Evolutionary conservation across 73 alveolate species (phyloP).

Genomic region (Stentor coeruleus): DNA sequence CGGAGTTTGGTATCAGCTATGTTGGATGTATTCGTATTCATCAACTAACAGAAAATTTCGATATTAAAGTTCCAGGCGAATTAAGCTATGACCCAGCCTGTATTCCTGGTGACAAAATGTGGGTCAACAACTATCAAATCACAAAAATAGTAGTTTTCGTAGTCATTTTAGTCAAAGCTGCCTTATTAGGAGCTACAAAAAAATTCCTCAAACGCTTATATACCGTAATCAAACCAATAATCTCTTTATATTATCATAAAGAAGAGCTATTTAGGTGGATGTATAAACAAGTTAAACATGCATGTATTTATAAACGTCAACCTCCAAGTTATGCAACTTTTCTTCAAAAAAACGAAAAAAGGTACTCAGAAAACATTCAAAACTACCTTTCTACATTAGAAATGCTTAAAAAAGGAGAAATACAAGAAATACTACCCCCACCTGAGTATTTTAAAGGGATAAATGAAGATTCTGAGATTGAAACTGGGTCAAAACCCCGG

Average conservation of each 20-base stretch:
- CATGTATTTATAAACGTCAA: not conserved
- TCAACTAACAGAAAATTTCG: not conserved
- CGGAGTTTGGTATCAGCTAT: not conserved
- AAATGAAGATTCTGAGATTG: not conserved
- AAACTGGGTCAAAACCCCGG: not conserved
- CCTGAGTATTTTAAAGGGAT: not conserved
- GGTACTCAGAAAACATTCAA: not conserved
- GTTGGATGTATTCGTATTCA: not conserved
- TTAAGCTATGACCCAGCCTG: constrained; percentile 24
- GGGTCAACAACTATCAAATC: not conserved
- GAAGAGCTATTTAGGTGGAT: constrained; percentile 9
- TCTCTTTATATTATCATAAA: not conserved
- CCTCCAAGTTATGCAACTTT: not conserved
- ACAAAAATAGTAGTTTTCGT: not conserved
- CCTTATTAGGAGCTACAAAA: constrained; percentile 4
- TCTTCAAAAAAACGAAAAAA: not conserved
- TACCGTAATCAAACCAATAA: not conserved
- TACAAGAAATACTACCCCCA: not conserved
- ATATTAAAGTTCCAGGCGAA: not conserved
- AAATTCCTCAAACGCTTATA: not conserved
- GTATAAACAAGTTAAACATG: constrained; percentile 14
- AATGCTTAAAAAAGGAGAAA: not conserved
- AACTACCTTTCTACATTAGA: not conserved
- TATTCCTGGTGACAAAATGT: not conserved
- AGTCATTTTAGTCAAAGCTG: not conserved